Conservation (phyloP, 2,329 filamentous ascomycete species). For the Verticillium longisporum region DNA sequence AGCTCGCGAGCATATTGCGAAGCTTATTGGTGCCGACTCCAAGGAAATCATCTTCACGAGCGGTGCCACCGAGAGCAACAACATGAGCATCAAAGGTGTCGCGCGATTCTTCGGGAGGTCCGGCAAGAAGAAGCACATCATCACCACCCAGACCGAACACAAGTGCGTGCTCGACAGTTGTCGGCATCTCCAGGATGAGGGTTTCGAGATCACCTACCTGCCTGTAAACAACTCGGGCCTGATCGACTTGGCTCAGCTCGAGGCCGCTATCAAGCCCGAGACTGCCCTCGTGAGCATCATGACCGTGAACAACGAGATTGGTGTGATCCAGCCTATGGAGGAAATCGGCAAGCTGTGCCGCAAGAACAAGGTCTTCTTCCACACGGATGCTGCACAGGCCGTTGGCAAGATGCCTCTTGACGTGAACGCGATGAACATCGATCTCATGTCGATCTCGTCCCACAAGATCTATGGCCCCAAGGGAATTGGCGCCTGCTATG, state of each 20-base stretch:
- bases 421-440: slow-evolving; percentile 96
- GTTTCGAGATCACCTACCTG: slow-evolving; percentile 94
- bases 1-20: slow-evolving; percentile 75
- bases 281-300: slow-evolving; percentile 94
- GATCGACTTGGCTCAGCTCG: slow-evolving; percentile 74
- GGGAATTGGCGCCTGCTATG: slow-evolving; percentile 93
- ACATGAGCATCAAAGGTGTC: slow-evolving; percentile 99
- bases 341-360: slow-evolving; percentile 92
- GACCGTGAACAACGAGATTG: slow-evolving; percentile 99
- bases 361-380: slow-evolving; percentile 92
- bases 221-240: slow-evolving; percentile 85
- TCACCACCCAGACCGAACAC: slow-evolving; percentile 96
- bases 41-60: slow-evolving; percentile 99
- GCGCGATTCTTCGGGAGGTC: slow-evolving; percentile 88
- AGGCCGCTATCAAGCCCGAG: slow-evolving; percentile 83
- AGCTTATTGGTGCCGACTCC: slow-evolving; percentile 83
- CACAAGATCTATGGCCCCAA: slow-evolving; percentile 99
- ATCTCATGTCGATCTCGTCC: slow-evolving; percentile 96
- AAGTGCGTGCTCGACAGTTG: slow-evolving; percentile 98
- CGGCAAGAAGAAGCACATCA: slow-evolving; percentile 97
- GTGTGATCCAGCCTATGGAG: slow-evolving; percentile 93
- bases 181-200: slow-evolving; percentile 92
- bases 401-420: slow-evolving; percentile 98
- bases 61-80: slow-evolving; percentile 96
- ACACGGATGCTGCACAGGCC: slow-evolving; percentile 92